These are phyloP conservation scores for Rhynchosporium graminicola DNA, from an alignment of 2,329 filamentous ascomycete genomes.

Conservation along the genomic window DNA sequence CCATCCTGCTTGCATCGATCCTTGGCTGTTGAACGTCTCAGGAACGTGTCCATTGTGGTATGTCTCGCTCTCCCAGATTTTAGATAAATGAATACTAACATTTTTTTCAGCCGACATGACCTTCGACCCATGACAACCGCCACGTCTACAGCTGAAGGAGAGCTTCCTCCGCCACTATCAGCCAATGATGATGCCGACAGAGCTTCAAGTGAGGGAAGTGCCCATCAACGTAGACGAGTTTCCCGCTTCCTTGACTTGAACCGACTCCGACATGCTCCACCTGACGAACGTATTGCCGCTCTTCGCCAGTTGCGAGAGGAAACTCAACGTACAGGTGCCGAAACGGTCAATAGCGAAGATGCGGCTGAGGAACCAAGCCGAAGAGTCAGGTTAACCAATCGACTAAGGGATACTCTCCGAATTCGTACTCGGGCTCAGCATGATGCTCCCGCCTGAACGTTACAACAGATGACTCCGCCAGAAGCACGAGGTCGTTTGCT, in stretches of 20 bases:
- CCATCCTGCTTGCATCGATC: slow-evolving; percentile 67
- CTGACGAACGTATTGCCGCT: slow-evolving; percentile 62
- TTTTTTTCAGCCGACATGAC: slow-evolving; percentile 41
- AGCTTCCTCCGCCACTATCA: slow-evolving; percentile 36
- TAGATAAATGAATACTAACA: slow-evolving; percentile 19
- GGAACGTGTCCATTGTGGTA: slow-evolving; percentile 71
- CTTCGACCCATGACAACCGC: slow-evolving; percentile 38
- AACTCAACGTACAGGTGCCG: slow-evolving; percentile 30
- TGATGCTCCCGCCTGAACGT: slow-evolving; percentile 1
- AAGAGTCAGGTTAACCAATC: slow-evolving; percentile 35
- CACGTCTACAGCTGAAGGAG: slow-evolving; percentile 41
- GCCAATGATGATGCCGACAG: slow-evolving; percentile 25
- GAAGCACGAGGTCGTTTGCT: too few relatives aligned
- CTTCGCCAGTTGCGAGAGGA: slow-evolving; percentile 52
- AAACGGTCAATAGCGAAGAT: slow-evolving; percentile 16
- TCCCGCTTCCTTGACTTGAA: slow-evolving; percentile 59
- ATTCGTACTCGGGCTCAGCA: slow-evolving; percentile 36
- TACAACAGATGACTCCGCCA: neutral
- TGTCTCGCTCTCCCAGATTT: slow-evolving; percentile 38
- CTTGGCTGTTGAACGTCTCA: slow-evolving; percentile 69
- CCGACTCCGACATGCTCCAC: slow-evolving; percentile 57
- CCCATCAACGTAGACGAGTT: slow-evolving; percentile 47
- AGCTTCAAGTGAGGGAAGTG: slow-evolving; percentile 39
- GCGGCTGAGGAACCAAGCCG: slow-evolving; percentile 33
- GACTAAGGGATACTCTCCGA: slow-evolving; percentile 37